These are phyloP conservation scores for Lolium rigidum DNA, from an alignment of 176 grass and related monocot genomes.

Conservation along the genomic window DNA sequence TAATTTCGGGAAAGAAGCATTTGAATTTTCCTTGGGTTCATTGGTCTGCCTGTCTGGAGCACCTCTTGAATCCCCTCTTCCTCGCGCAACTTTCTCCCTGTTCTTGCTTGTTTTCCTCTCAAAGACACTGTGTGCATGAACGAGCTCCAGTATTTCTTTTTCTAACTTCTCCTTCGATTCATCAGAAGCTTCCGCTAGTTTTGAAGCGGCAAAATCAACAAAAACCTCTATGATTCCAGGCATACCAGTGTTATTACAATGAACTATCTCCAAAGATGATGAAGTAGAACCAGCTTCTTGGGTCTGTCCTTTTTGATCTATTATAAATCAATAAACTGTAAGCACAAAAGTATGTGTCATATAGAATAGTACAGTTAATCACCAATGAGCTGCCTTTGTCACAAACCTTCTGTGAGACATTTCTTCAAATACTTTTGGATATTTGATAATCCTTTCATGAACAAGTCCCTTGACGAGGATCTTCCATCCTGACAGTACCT, in stretches of 20 bases:
- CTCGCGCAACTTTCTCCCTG: constrained; percentile 50
- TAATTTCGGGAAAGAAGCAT: constrained; percentile 53
- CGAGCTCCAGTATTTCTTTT: constrained; percentile 83
- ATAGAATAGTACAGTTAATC: constrained; percentile 28
- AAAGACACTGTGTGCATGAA: constrained; percentile 54
- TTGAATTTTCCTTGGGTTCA: constrained; percentile 52
- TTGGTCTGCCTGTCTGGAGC: constrained; percentile 51
- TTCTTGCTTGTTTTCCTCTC: constrained; percentile 62
- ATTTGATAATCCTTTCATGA: constrained; percentile 74
- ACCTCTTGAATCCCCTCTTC: constrained; percentile 54
- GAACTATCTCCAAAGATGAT: constrained; percentile 42
- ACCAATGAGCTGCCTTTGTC: constrained; percentile 14
- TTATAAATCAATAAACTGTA: constrained; percentile 44
- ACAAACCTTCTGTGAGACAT: constrained; percentile 71
- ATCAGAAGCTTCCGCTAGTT: constrained; percentile 59
- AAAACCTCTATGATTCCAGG: constrained; percentile 72
- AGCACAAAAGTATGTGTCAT: constrained; percentile 30
- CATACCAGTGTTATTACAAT: constrained; percentile 51
- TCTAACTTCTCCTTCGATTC: constrained; percentile 60
- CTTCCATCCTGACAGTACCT: constrained; percentile 59
- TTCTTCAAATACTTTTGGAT: constrained; percentile 62
- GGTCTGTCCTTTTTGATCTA: constrained; percentile 63
- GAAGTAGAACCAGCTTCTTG: constrained; percentile 60
- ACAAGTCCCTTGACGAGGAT: constrained; percentile 67
- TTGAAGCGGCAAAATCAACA: constrained; percentile 62